phyloP scores from a whole-genome alignment of 2,329 filamentous ascomycete genomes.

The Pseudogymnoascus sp. region DNA sequence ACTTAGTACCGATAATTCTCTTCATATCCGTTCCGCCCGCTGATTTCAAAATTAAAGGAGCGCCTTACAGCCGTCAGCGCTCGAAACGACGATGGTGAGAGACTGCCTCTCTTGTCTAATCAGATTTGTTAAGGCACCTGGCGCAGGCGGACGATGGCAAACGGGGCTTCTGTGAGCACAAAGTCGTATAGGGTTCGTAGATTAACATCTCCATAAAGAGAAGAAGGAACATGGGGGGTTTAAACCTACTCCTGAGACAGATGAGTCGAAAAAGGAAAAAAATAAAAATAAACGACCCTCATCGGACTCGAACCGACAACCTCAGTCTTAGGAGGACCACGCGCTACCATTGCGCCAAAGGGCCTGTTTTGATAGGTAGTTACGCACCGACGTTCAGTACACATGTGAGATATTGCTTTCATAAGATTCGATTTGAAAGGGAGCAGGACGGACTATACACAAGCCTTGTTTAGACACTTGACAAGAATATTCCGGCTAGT shows the following conservation, averaged over 20 bases:
- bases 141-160: conserved; percentile 19
- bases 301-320: conserved; percentile 33
- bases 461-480: no score
- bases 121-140: not conserved
- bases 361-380: conserved; percentile 11
- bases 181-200: conserved; percentile 17
- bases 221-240: not conserved
- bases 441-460: no score
- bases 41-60: not conserved
- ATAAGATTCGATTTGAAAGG: no score
- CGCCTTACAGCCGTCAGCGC: conserved; percentile 2
- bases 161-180: conserved; percentile 24
- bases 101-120: conserved; percentile 7
- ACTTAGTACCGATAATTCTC: not conserved
- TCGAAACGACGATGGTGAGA: conserved; percentile 10
- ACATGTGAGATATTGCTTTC: no score
- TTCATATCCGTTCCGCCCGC: not conserved
- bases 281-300: conserved; percentile 2
- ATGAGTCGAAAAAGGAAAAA: conserved; percentile 7
- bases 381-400: no score
- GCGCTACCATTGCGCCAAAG: conserved; percentile 41
- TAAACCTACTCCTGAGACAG: conserved; percentile 22
- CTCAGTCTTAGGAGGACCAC: conserved; percentile 43
- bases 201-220: not conserved
- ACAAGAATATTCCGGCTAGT: no score